Evolutionary conservation across 2,329 filamentous ascomycete genomes (phyloP).

Genomic region (Chrysoporthe austroafricana): DNA sequence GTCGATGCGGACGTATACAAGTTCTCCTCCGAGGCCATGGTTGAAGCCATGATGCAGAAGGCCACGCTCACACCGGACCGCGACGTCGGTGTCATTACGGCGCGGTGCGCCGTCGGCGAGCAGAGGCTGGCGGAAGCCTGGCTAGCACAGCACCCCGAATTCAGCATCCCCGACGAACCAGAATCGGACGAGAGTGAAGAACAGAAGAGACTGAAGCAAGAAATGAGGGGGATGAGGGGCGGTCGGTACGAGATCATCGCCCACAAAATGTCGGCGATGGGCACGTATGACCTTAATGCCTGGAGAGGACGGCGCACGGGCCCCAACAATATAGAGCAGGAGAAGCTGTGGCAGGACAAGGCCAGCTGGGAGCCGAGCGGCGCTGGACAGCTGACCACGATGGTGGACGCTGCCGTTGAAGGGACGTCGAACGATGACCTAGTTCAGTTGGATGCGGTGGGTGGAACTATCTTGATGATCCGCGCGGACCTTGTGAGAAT

Average conservation of each 20-base stretch:
- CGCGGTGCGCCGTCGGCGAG: conserved; percentile 9
- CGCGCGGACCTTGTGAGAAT: conserved; percentile 7
- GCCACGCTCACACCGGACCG: background rate
- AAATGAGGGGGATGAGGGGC: background rate
- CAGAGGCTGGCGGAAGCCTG: background rate
- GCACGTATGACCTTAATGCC: conserved; percentile 7
- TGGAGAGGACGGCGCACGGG: background rate
- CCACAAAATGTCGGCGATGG: background rate
- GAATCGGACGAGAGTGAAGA: background rate
- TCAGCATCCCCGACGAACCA: background rate
- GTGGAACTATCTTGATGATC: conserved; percentile 5
- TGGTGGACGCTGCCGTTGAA: background rate
- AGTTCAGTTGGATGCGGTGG: conserved; percentile 6
- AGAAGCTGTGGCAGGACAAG: conserved; percentile 4
- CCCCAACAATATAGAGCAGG: conserved; percentile 2
- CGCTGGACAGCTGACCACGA: background rate
- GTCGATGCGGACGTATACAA: conserved; percentile 9
- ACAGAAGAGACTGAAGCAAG: background rate
- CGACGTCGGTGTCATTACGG: conserved; percentile 5
- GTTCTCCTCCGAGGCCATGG: conserved; percentile 3
- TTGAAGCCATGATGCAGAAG: conserved; percentile 13
- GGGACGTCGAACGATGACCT: conserved; percentile 4
- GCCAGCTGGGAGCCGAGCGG: conserved; percentile 7
- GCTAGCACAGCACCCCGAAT: conserved; percentile 3
- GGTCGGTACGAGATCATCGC: conserved; percentile 8